Evolutionary conservation across 345 rosid species (phyloP), one percentile per base, ranked within the genome.

Genomic region (Euphorbia lathyris): DNA sequence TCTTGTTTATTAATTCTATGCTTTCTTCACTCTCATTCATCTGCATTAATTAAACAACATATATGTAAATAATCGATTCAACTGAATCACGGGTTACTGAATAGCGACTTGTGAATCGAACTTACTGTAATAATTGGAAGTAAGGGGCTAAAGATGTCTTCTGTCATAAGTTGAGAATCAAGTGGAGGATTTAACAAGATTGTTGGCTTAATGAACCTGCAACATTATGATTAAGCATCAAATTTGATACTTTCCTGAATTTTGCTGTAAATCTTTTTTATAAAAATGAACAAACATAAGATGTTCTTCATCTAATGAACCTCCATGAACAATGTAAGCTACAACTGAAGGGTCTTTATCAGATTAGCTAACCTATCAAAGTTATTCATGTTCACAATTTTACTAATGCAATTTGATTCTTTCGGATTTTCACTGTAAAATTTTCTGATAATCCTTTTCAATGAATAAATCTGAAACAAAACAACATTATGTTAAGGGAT

Each of bases 61-160:
- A n/a, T n/a, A n/a, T n/a, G n/a, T n/a, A n/a, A n/a, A n/a, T n/a
- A n/a, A n/a, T n/a, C n/a, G n/a, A n/a, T n/a, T n/a, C n/a, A n/a
- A n/a, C n/a, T n/a, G n/a, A n/a, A n/a, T n/a, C n/a, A n/a, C n/a
- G n/a, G n/a, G n/a, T n/a, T n/a, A n/a, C n/a, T n/a, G n/a, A n/a
- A n/a, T n/a, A n/a, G n/a, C n/a, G n/a, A n/a, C n/a, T n/a, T n/a
- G n/a, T n/a, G n/a, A n/a, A n/a, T n/a, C n/a, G n/a, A n/a, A n/a
- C n/a, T n/a, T n/a, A n/a, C 90, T 13, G 93, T 88, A 69, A 88
- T 80, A 56, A 88, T 77, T 0, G 93, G 90, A 80, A 88, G 93
- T 68, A 88, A 26, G 6, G 93, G 93, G 7, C 93, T 90, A 17
- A 88, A 88, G 63, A 88, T 80, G 74, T 86, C 93, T 59, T 80